Evolutionary conservation across 768 basidiomycete species (phyloP).

Genomic region (Postia placenta): DNA sequence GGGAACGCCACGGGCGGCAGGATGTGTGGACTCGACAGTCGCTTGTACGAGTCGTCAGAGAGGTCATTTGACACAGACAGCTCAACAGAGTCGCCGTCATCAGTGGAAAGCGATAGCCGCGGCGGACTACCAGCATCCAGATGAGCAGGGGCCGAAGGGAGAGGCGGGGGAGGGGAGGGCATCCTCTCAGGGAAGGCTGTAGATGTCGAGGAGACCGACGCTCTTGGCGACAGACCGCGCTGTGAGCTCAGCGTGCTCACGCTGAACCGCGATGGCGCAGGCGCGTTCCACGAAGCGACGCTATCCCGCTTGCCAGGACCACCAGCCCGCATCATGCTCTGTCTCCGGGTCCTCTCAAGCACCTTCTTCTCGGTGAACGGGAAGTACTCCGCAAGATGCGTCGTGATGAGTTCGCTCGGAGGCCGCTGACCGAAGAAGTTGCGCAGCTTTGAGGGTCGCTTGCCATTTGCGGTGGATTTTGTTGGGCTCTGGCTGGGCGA

Average conservation of each 20-base stretch:
- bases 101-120: slow-evolving; percentile 68
- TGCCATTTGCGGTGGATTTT: slow-evolving; percentile 14
- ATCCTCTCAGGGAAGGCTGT: slow-evolving; percentile 11
- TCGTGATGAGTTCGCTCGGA: slow-evolving; percentile 95
- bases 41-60: slow-evolving; percentile 24
- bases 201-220: slow-evolving; percentile 18
- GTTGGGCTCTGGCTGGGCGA: slow-evolving; percentile 28
- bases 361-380: slow-evolving; percentile 90
- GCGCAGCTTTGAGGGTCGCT: slow-evolving; percentile 65
- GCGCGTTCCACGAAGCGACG: slow-evolving; percentile 39
- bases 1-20: slow-evolving; percentile 77
- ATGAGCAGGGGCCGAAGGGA: not conserved
- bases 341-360: slow-evolving; percentile 78
- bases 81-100: slow-evolving; percentile 62
- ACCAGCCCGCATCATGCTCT: slow-evolving; percentile 76
- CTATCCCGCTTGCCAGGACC: slow-evolving; percentile 46
- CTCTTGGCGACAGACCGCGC: slow-evolving; percentile 31
- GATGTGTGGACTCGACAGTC: slow-evolving; percentile 43
- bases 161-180: slow-evolving; percentile 8
- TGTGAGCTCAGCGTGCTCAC: slow-evolving; percentile 43
- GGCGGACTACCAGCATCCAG: slow-evolving; percentile 34
- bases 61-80: slow-evolving; percentile 37
- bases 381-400: slow-evolving; percentile 92
- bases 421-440: slow-evolving; percentile 99
- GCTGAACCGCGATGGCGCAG: slow-evolving; percentile 53